phyloP scores from a whole-genome alignment of 805 yeast genomes.

The Novakomyces olei region DNA sequence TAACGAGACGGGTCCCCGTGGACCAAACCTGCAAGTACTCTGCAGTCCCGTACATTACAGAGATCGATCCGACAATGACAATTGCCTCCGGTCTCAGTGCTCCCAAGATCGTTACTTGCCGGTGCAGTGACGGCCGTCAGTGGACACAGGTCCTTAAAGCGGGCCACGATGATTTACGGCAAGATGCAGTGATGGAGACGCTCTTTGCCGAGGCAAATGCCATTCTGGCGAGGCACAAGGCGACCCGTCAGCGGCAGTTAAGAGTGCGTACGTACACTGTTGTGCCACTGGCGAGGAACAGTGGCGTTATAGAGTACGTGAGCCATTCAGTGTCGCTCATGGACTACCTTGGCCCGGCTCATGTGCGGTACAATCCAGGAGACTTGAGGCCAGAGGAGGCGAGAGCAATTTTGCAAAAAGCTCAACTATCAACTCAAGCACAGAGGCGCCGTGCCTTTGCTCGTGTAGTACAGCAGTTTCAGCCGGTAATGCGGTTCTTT shows the following conservation, averaged over 20 bases:
- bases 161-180: constrained; percentile 78
- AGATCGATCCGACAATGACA: constrained; percentile 24
- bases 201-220: constrained; percentile 72
- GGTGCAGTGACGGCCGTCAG: constrained; percentile 32
- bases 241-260: constrained; percentile 34
- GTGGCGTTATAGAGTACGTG: constrained; percentile 84
- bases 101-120: constrained; percentile 53
- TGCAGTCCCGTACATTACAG: constrained; percentile 24
- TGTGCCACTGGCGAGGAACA: constrained; percentile 64
- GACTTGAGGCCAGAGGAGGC: constrained; percentile 32
- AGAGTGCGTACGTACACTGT: constrained; percentile 69
- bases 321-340: constrained; percentile 47
- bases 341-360: constrained; percentile 46
- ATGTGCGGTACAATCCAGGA: constrained; percentile 24
- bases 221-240: constrained; percentile 33
- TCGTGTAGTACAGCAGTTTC: constrained; percentile 27
- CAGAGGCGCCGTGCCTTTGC: constrained; percentile 19
- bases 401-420: constrained; percentile 36
- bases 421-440: constrained; percentile 24
- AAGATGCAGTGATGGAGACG: constrained; percentile 95
- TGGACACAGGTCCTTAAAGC: constrained; percentile 54
- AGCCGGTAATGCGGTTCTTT: constrained; percentile 49
- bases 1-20: constrained; percentile 1
- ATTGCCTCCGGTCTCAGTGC: constrained; percentile 77
- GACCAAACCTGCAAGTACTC: constrained; percentile 21